These are phyloP conservation scores for Rhododendron henanense DNA, from an alignment of 148 eudicot species.

Conservation along the genomic window DNA sequence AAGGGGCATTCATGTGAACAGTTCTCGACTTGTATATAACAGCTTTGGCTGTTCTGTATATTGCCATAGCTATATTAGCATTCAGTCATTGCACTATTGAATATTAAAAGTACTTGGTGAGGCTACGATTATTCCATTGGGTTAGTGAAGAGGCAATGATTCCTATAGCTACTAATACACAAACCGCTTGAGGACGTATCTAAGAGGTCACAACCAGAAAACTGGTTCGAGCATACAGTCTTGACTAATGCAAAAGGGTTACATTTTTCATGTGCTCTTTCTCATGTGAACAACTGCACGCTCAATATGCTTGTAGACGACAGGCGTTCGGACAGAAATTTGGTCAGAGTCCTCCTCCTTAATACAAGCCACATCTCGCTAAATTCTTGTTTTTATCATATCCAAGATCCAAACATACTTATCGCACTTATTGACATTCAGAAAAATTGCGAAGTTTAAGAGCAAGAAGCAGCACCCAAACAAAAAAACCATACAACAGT, in stretches of 20 bases:
- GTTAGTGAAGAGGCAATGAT: too few species aligned
- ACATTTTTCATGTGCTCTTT: neutral
- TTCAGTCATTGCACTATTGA: neutral
- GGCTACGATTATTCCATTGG: too few species aligned
- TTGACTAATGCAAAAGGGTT: neutral
- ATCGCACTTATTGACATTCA: neutral
- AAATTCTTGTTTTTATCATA: neutral
- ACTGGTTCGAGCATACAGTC: neutral
- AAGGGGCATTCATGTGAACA: conserved; percentile 37
- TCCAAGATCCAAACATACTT: neutral
- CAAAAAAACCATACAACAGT: neutral
- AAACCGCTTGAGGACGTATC: too few species aligned
- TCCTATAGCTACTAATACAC: too few species aligned
- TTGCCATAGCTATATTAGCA: neutral
- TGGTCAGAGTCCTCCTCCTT: neutral
- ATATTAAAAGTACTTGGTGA: too few species aligned
- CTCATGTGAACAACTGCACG: neutral
- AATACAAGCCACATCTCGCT: neutral
- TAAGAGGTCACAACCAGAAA: too few species aligned
- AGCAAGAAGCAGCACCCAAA: neutral
- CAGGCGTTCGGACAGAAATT: neutral
- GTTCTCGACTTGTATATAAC: conserved; percentile 44
- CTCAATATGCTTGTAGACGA: neutral
- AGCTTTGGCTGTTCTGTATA: conserved; percentile 45
- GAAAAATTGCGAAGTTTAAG: neutral